Evolutionary conservation across 108 stramenopile species (phyloP), one percentile per base, ranked within the genome.

Genomic region (Skeletonema menzelii): DNA sequence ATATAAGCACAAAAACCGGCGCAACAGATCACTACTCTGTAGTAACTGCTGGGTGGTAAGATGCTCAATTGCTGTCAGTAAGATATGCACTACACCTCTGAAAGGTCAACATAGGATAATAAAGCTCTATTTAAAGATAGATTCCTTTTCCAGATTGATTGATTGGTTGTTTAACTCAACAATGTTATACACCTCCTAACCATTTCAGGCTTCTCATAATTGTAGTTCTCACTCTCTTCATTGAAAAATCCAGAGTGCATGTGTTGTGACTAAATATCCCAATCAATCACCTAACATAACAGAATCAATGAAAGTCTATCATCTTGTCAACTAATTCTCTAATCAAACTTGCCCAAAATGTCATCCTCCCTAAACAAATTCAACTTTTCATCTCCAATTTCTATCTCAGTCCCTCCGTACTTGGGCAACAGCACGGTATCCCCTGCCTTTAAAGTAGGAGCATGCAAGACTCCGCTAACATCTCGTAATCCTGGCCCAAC

Each of bases 321-420:
- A 1, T 49, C 19, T 8, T 24, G 46, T n/a, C 49, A 11, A 4
- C 22, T 22, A 34, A 0, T 34, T 31, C 31, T 80, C 31, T 80
- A 90, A n/a, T 92, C 90, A 82, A 97, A 97, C 79, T 97, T 98
- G 46, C 97, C 98, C 73, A 98, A 91, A 86, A 98, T 96, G 78
- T 98, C 98, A 10, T 95, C 93, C 63, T 97, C 95, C 55, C 98
- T 79, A 67, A 97, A 96, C 73, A 98, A 82, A 63, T 86, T 88
- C 59, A 93, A 70, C 88, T 97, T 96, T 42, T 97, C 95, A 28
- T 97, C 96, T 10, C 80, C 92, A 69, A 97, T 79, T 56, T 87
- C 92, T 28, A 98, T 84, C 58, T 95, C 92, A 42, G 87, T 90
- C 17, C 97, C 98, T 13, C 98, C 98, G 85, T 97, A 98, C 88